Conservation (phyloP, 108 stramenopile genomes). For the Nitzschia sp. region DNA sequence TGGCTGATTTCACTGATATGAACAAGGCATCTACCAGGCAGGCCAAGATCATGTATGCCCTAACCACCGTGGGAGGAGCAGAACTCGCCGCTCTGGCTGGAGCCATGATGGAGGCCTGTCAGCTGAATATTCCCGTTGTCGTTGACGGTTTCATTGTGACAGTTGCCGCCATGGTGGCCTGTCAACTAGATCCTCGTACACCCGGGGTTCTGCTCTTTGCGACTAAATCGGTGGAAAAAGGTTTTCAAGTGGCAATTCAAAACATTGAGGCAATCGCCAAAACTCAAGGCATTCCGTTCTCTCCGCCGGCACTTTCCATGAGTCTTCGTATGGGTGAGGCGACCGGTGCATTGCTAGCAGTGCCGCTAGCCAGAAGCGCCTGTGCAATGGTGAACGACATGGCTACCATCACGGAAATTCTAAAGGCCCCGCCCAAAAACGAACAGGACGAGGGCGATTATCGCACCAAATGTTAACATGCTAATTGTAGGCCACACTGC, state of each 20-base stretch:
- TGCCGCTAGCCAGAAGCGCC: slow-evolving; percentile 56
- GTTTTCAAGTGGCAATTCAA: slow-evolving; percentile 50
- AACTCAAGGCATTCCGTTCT: slow-evolving; percentile 43
- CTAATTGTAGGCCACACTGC: no score
- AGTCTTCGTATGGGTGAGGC: slow-evolving; percentile 71
- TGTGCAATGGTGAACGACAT: slow-evolving; percentile 51
- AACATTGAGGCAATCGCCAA: slow-evolving; percentile 49
- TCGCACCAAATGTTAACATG: no score
- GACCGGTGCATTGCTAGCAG: slow-evolving; percentile 59
- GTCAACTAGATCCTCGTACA: slow-evolving; percentile 45
- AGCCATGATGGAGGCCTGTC: slow-evolving; percentile 61
- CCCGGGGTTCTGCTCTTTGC: slow-evolving; percentile 59
- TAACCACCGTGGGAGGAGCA: slow-evolving; percentile 65
- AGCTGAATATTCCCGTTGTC: slow-evolving; percentile 57
- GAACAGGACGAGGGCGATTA: no score
- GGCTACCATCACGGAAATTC: slow-evolving; percentile 53
- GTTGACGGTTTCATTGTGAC: slow-evolving; percentile 85
- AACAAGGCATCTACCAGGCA: slow-evolving; percentile 8
- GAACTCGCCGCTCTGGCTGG: slow-evolving; percentile 84
- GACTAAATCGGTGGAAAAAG: slow-evolving; percentile 66
- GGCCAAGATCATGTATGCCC: slow-evolving; percentile 21
- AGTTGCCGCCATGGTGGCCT: slow-evolving; percentile 71
- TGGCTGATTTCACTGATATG: slow-evolving; percentile 1
- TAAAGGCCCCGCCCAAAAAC: no score
- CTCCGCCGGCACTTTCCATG: slow-evolving; percentile 65